Base-by-base conservation (phyloP, 305 asterid species). In the Plantago coronopus region DNA sequence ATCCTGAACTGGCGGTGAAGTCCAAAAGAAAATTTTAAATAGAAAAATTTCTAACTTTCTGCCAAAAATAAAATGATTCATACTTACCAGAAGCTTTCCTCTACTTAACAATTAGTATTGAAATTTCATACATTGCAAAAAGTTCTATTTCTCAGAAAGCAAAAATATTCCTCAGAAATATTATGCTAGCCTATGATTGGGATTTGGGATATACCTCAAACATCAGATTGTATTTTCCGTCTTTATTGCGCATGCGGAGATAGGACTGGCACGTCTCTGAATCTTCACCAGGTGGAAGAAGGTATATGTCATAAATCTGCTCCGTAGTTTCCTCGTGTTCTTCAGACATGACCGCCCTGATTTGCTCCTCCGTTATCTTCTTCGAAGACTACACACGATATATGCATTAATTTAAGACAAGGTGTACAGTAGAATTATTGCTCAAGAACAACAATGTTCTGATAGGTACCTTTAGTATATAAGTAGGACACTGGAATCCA, bases 201-300 rank as follows among this genome's bases (percentile, higher is more conserved):
- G 12, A 34, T 34, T 34, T 7, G 9, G 40, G 12, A 34, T 34
- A 75, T 43, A 94, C 99, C 97, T 94, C 97, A 78, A 94, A 94
- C 99, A 94, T 94, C 79, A 94, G 98, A 81, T 87, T 94, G 84
- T 94, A 94, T 72, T 86, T 94, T 57, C 99, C 99, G 42, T 94
- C 99, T 77, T 79, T 90, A 74, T 94, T 94, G 54, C 99, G 85
- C 99, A 94, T 94, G 84, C 99, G 86, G 71, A 94, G 79, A 76
- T 94, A 94, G 56, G 99, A 94, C 68, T 88, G 96, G 76, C 99
- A 90, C 31, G 95, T 85, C 76, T 94, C 97, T 34, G 99, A 89
- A 81, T 94, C 99, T 77, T 94, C 99, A 55, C 99, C 99, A 49
- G 99, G 99, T 51, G 99, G 99, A 54, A 94, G 75, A 78, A 94